Evolutionary conservation across 1,139 yeast species (phyloP).

Genomic region (Magnusiomyces paraingens): DNA sequence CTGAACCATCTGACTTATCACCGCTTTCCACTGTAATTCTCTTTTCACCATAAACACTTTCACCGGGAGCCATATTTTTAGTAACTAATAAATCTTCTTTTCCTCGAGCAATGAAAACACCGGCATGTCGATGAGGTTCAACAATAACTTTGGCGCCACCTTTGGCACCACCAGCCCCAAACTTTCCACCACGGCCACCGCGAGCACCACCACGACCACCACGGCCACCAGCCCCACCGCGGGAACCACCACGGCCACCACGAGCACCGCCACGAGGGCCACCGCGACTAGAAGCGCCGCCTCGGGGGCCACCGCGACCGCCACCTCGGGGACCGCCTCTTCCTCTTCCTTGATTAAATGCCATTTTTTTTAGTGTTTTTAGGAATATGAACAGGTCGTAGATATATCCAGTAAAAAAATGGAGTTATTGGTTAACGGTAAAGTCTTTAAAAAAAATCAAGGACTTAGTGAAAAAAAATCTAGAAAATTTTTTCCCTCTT

Average conservation of each 20-base stretch:
- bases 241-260: constrained; percentile 30
- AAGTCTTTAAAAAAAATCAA: constrained; percentile 1
- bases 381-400: too few species aligned
- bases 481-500: constrained; percentile 4
- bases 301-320: constrained; percentile 31
- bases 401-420: background rate
- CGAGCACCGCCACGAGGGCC: constrained; percentile 27
- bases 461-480: constrained; percentile 1
- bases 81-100: constrained; percentile 97
- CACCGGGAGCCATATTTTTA: constrained; percentile 93
- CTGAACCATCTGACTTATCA: constrained; percentile 67
- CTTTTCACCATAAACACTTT: constrained; percentile 86
- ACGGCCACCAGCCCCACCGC: constrained; percentile 35
- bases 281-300: constrained; percentile 34
- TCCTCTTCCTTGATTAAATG: constrained; percentile 26
- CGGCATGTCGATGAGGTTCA: constrained; percentile 39
- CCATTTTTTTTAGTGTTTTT: constrained; percentile 8
- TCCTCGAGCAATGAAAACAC: constrained; percentile 42
- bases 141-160: constrained; percentile 95
- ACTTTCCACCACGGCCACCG: constrained; percentile 49
- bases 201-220: constrained; percentile 38
- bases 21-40: constrained; percentile 92
- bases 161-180: constrained; percentile 57
- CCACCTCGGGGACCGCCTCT: constrained; percentile 32
- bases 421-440: background rate